These are phyloP conservation scores for Amanita exitialis DNA, from an alignment of 768 basidiomycete species.

Conservation along the genomic window DNA sequence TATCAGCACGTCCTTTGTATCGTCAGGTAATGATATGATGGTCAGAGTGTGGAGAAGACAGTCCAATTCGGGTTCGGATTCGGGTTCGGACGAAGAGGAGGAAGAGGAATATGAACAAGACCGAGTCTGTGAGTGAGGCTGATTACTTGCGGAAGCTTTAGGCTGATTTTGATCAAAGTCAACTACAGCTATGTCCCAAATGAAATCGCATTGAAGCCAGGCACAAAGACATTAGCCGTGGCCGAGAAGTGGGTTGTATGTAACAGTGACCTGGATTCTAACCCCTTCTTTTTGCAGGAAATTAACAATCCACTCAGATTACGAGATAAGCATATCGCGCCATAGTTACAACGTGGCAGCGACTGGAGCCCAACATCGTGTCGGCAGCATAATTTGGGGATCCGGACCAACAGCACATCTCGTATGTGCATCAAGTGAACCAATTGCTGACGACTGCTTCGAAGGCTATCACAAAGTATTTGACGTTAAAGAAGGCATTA, in stretches of 20 bases:
- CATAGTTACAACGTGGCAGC: slow-evolving; percentile 10
- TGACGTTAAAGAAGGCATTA: slow-evolving; percentile 22
- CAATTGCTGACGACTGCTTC: slow-evolving; percentile 16
- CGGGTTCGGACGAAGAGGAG: slow-evolving; percentile 5
- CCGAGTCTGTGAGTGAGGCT: slow-evolving; percentile 2
- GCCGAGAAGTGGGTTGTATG: slow-evolving; percentile 24
- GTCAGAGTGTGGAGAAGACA: slow-evolving; percentile 31
- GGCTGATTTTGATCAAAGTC: neutral
- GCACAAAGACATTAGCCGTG: slow-evolving; percentile 28
- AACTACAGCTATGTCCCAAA: slow-evolving; percentile 22
- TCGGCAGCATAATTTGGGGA: slow-evolving; percentile 50
- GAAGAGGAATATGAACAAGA: slow-evolving; percentile 8
- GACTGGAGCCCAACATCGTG: slow-evolving; percentile 14
- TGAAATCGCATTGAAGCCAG: slow-evolving; percentile 36
- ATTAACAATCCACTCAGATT: slow-evolving; percentile 13
- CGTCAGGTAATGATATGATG: slow-evolving; percentile 35
- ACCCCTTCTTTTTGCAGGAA: slow-evolving; percentile 12
- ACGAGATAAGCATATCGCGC: slow-evolving; percentile 6
- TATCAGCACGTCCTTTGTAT: slow-evolving; percentile 30
- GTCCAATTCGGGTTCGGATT: no score
- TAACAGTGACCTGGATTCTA: neutral
- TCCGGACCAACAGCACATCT: slow-evolving; percentile 21
- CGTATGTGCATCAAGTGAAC: slow-evolving; percentile 52
- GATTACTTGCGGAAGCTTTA: neutral
- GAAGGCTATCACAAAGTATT: slow-evolving; percentile 41